Percentiles rank a stretch among this genome's conserved stretches.
phyloP scores from a whole-genome alignment of 805 yeast genomes.

The Pichia cephalocereana region DNA sequence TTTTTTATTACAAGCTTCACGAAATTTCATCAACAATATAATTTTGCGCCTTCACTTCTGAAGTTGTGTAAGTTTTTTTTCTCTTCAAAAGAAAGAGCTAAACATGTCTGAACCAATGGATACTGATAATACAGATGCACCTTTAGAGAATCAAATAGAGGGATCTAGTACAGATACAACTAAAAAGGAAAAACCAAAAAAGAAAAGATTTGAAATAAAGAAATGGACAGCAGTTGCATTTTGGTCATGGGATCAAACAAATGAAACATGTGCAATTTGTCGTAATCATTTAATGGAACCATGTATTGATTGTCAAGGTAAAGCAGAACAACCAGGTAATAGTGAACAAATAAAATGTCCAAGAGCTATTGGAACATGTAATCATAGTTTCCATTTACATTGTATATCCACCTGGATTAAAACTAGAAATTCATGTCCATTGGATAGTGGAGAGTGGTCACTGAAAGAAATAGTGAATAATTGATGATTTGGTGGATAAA shows the following conservation, averaged over 20 bases:
- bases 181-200: conserved; percentile 22
- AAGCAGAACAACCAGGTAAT: conserved; percentile 37
- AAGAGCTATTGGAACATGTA: conserved; percentile 96
- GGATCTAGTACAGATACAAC: neutral
- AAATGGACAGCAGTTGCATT: conserved; percentile 99
- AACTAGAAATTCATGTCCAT: conserved; percentile 92
- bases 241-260: conserved; percentile 88
- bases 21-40: too few relatives aligned
- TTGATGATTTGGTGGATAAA: neutral
- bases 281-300: conserved; percentile 97
- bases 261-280: conserved; percentile 95
- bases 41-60: too few relatives aligned
- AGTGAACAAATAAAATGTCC: conserved; percentile 50
- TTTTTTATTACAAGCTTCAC: too few relatives aligned
- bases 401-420: conserved; percentile 94
- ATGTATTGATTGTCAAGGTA: conserved; percentile 82
- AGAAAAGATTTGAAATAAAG: conserved; percentile 82
- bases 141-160: neutral
- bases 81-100: too few relatives aligned
- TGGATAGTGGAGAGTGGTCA: conserved; percentile 87
- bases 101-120: conserved; percentile 16
- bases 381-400: conserved; percentile 97
- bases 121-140: conserved; percentile 2
- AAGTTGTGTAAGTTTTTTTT: too few relatives aligned
- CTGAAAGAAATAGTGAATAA: conserved; percentile 22